These are phyloP conservation scores for Fomitiporia mediterranea DNA, from an alignment of 1,284 basidiomycete genomes.

Conservation along the genomic window DNA sequence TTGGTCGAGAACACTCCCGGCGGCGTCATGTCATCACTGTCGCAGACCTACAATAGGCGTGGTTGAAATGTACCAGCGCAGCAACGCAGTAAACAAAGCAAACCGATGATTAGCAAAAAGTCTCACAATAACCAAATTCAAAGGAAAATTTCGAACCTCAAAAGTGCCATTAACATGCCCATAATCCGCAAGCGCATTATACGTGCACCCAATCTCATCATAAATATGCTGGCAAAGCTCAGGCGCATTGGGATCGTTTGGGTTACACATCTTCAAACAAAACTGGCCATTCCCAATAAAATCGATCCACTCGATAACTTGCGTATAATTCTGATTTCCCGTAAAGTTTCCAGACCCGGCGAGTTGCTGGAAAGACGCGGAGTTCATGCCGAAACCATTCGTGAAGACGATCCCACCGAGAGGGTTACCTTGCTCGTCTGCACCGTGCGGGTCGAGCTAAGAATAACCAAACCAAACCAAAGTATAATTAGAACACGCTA, in stretches of 20 bases:
- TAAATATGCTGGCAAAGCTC: constrained; percentile 23
- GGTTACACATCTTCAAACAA: constrained; percentile 24
- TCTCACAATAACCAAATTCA: too few species aligned
- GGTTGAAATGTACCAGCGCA: background rate
- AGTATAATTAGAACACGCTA: too few species aligned
- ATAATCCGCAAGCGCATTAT: constrained; percentile 22
- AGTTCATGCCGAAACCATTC: constrained; percentile 28
- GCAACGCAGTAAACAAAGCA: background rate
- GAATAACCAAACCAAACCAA: too few species aligned
- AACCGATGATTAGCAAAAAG: background rate
- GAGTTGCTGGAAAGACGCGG: constrained; percentile 17
- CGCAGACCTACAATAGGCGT: constrained; percentile 26
- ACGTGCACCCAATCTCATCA: constrained; percentile 23
- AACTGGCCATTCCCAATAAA: constrained; percentile 28
- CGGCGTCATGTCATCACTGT: constrained; percentile 30
- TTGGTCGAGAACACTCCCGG: constrained; percentile 19
- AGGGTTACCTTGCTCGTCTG: constrained; percentile 33
- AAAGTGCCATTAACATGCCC: constrained; percentile 26
- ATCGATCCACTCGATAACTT: constrained; percentile 32
- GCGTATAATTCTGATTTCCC: constrained; percentile 25
- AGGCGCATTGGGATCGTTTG: constrained; percentile 14
- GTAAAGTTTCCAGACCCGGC: constrained; percentile 19
- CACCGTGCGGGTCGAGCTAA: constrained; percentile 28
- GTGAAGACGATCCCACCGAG: constrained; percentile 37
- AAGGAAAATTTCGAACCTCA: constrained; percentile 6